Evolutionary conservation across 140 eudicot genomes (phyloP).

Genomic region (Cichorium intybus): DNA sequence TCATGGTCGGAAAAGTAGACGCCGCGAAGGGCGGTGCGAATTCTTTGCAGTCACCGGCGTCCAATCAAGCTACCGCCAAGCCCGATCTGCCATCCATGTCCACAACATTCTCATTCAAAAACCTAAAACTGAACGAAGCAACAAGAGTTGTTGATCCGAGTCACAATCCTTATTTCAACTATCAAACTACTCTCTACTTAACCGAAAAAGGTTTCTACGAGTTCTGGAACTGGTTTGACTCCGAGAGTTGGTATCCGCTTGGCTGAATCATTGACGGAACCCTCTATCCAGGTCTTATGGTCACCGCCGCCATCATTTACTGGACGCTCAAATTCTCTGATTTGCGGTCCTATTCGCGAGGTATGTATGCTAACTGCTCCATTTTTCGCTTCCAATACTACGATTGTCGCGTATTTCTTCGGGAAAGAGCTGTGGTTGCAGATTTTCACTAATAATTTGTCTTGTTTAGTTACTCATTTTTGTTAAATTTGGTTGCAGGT

Average conservation of each 20-base stretch:
- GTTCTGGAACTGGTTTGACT: too few species aligned
- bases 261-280: too few species aligned
- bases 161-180: too few species aligned
- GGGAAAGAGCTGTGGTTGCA: too few species aligned
- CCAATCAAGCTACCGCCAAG: constrained; percentile 19
- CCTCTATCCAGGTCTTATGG: too few species aligned
- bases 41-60: constrained; percentile 23
- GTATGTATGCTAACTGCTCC: constrained; percentile 88
- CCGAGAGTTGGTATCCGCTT: too few species aligned
- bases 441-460: constrained; percentile 79
- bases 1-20: constrained; percentile 45
- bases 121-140: constrained; percentile 69
- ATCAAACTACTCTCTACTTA: too few species aligned
- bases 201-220: too few species aligned
- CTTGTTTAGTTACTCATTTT: constrained; percentile 72
- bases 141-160: too few species aligned
- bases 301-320: too few species aligned
- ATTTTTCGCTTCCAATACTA: too few species aligned
- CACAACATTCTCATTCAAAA: constrained; percentile 36
- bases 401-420: too few species aligned
- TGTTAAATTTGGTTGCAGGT: constrained; percentile 92
- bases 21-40: constrained; percentile 28
- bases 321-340: constrained; percentile 58
- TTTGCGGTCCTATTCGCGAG: constrained; percentile 80
- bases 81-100: constrained; percentile 25